Conservation (phyloP, 1,139 yeast species). For the Pichia sp. region DNA sequence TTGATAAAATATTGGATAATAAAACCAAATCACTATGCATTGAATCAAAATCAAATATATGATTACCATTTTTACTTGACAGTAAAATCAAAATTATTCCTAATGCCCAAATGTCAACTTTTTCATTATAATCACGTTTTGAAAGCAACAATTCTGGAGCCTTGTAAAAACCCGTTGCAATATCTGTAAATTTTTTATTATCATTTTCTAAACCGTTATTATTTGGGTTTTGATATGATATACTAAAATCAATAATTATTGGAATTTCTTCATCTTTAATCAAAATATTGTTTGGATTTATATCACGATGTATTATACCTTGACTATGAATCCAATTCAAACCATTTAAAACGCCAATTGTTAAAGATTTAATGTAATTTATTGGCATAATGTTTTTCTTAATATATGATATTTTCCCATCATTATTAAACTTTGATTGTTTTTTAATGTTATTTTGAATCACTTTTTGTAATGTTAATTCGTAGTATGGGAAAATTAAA, state of each 20-base stretch:
- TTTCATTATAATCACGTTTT: slow-evolving; percentile 49
- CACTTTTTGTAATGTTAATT: slow-evolving; percentile 31
- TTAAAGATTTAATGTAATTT: slow-evolving; percentile 29
- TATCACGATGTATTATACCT: slow-evolving; percentile 80
- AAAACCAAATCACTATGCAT: slow-evolving; percentile 58
- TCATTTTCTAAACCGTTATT: slow-evolving; percentile 41
- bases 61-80: slow-evolving; percentile 41
- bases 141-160: slow-evolving; percentile 84
- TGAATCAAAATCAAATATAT: slow-evolving; percentile 37
- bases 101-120: slow-evolving; percentile 76
- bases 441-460: slow-evolving; percentile 28
- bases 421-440: slow-evolving; percentile 26
- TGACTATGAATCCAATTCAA: slow-evolving; percentile 44
- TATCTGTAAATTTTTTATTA: slow-evolving; percentile 53
- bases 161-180: slow-evolving; percentile 70
- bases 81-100: slow-evolving; percentile 65
- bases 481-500: slow-evolving; percentile 37
- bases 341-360: slow-evolving; percentile 42
- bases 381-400: slow-evolving; percentile 27
- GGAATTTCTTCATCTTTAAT: slow-evolving; percentile 31
- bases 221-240: slow-evolving; percentile 41
- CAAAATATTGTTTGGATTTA: slow-evolving; percentile 75
- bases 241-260: slow-evolving; percentile 74
- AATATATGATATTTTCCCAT: slow-evolving; percentile 10
- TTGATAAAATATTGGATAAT: slow-evolving; percentile 52